Conservation (phyloP, 2,329 filamentous ascomycete species). For the Chaetomiaceae sp. region DNA sequence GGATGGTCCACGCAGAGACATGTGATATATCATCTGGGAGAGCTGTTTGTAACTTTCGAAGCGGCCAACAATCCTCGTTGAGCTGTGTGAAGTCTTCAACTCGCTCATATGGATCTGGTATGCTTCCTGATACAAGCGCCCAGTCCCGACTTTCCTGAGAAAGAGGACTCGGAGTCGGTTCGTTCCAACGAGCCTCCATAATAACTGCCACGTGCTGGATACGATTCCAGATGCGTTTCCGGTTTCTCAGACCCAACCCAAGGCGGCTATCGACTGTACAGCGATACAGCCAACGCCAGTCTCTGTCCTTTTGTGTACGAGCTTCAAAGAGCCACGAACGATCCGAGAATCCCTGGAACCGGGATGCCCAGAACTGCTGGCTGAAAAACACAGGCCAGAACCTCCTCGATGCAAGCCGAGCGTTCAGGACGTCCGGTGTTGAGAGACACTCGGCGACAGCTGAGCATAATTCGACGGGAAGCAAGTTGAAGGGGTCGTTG, state of each 20-base stretch:
- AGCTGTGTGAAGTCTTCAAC: neutral
- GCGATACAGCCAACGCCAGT: constrained; percentile 2
- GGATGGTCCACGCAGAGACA: neutral
- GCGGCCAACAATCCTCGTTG: neutral
- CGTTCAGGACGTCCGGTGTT: neutral
- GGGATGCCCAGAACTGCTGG: constrained; percentile 6
- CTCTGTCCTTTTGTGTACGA: neutral
- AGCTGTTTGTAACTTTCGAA: neutral
- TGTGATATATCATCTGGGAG: neutral
- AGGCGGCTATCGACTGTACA: neutral
- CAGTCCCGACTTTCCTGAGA: neutral
- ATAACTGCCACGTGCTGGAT: neutral
- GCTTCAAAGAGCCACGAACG: constrained; percentile 4
- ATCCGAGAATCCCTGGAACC: neutral
- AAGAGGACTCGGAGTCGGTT: too few species aligned
- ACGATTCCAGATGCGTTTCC: neutral
- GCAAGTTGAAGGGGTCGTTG: neutral
- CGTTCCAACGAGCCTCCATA: neutral
- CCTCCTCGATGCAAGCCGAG: neutral
- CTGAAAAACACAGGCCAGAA: neutral
- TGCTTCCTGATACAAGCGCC: too few species aligned
- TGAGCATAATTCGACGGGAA: constrained; percentile 2
- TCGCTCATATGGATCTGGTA: too few species aligned
- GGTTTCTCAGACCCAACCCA: neutral
- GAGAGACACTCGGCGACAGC: neutral